These are phyloP conservation scores for Pyropia haitanensis DNA, from an alignment of 23 red algal species.

Conservation along the genomic window DNA sequence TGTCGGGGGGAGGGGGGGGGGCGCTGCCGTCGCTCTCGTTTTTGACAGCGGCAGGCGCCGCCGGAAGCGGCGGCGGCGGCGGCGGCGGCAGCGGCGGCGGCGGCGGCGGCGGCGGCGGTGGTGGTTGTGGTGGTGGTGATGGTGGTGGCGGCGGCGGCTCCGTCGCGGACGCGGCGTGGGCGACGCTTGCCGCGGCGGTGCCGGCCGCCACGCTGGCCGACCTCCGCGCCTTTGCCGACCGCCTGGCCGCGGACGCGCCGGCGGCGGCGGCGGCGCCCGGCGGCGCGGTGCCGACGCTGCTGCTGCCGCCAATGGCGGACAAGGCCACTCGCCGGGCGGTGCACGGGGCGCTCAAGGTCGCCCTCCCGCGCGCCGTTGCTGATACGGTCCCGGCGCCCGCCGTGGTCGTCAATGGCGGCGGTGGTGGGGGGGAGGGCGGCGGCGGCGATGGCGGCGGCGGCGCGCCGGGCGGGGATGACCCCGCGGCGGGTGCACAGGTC, in stretches of 20 bases:
- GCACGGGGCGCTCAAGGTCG: slow-evolving; percentile 31
- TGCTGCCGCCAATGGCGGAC: slow-evolving; percentile 30
- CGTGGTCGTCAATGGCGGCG: background rate
- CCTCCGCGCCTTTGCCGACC: slow-evolving; percentile 5
- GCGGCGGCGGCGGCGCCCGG: background rate
- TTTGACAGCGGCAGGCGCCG: slow-evolving; percentile 4
- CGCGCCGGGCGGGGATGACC: too few species aligned
- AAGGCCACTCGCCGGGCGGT: slow-evolving; percentile 24
- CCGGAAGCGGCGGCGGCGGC: background rate
- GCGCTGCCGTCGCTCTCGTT: background rate
- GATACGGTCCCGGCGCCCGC: slow-evolving; percentile 21
- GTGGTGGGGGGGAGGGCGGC: too few species aligned
- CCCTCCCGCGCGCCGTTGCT: slow-evolving; percentile 18
- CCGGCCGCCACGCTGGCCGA: background rate
- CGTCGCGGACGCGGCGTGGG: slow-evolving; percentile 10
- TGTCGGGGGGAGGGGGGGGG: background rate
- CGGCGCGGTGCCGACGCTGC: background rate
- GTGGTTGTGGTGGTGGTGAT: background rate
- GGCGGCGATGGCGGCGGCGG: too few species aligned
- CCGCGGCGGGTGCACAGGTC: too few species aligned
- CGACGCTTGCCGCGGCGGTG: background rate
- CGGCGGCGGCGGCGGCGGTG: background rate
- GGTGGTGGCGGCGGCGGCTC: background rate
- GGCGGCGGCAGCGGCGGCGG: background rate
- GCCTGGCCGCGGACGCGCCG: too few species aligned